Evolutionary conservation across 495 filamentous ascomycete genomes (phyloP), one percentile per base, ranked within the genome.

Genomic region (Lasiosphaeriaceae sp.): DNA sequence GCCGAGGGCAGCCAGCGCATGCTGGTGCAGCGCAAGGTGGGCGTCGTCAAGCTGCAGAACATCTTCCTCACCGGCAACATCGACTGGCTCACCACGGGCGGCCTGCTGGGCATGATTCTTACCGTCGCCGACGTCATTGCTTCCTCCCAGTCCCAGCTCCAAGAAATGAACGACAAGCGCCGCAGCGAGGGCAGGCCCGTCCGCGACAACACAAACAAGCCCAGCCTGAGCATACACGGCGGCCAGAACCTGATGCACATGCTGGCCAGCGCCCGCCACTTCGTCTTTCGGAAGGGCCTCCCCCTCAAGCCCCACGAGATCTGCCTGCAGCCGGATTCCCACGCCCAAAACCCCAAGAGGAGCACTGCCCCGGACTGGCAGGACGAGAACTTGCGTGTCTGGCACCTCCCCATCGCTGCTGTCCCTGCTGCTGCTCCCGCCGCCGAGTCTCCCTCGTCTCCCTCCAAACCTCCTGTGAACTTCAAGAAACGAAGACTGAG

Each of bases 1-100:
- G 74, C 84, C 11, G 95, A 97, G 71, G 94, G 94, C 5, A 83
- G 87, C 11, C 93, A 97, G 73, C 83, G 94, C n/a, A 81, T 84
- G 52, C 73, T 84, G 50, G 71, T 77, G 4, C 86, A 96, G 69
- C 78, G 83, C 50, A 86, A 83, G 43, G 50, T 83, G 0, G 72
- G 76, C 39, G 56, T 92, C 49, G 59, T 64, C 3, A 87, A 86
- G 66, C 70, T 92, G 7, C 76, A 74, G 23, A 81, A 96, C 64
- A 73, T 95, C 43, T 96, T 97, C 68, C 65, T 98, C 43, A 87
- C 90, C 3, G 94, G 94, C 12, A 71, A 72, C 21, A 83, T 85
- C 43, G 79, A 86, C 71, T 96, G 90, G 91, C 69, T 70, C 14
- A 89, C 79, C 59, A 81, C 78, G 9, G 94, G 94, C 35, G 94